Evolutionary conservation across 305 asterid species (phyloP).

Genomic region (Plantago rigida): DNA sequence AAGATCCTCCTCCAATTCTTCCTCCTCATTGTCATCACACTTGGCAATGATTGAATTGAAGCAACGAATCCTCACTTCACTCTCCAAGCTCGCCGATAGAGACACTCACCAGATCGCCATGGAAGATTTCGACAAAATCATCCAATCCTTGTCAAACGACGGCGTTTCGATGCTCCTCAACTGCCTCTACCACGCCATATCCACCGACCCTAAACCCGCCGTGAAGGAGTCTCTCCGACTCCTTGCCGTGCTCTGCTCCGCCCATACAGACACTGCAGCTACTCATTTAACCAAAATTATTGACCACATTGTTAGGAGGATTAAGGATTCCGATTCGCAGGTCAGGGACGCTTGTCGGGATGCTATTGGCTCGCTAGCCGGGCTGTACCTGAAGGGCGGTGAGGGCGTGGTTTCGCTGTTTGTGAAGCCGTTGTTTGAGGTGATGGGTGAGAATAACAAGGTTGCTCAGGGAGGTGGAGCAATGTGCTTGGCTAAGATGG

Average conservation of each 20-base stretch:
- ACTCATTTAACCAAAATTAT: slow-evolving; percentile 82
- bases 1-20: slow-evolving; percentile 34
- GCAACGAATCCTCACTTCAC: slow-evolving; percentile 75
- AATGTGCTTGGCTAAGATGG: slow-evolving; percentile 76
- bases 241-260: slow-evolving; percentile 51
- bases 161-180: slow-evolving; percentile 82
- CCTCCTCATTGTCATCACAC: slow-evolving; percentile 66
- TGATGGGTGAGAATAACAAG: slow-evolving; percentile 83
- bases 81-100: slow-evolving; percentile 83
- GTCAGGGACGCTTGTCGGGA: slow-evolving; percentile 90
- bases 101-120: slow-evolving; percentile 99
- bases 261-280: slow-evolving; percentile 58
- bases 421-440: slow-evolving; percentile 85
- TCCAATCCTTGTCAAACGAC: slow-evolving; percentile 64
- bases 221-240: slow-evolving; percentile 77
- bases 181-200: slow-evolving; percentile 76
- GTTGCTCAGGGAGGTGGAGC: slow-evolving; percentile 87
- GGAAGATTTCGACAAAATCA: slow-evolving; percentile 78
- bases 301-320: slow-evolving; percentile 64
- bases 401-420: slow-evolving; percentile 70
- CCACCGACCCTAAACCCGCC: slow-evolving; percentile 73
- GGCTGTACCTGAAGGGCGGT: slow-evolving; percentile 65
- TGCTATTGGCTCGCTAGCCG: slow-evolving; percentile 69
- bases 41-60: slow-evolving; percentile 91
- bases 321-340: slow-evolving; percentile 85